These are phyloP conservation scores for Sinapis alba DNA, from an alignment of 441 rosid genomes.

Conservation along the genomic window DNA sequence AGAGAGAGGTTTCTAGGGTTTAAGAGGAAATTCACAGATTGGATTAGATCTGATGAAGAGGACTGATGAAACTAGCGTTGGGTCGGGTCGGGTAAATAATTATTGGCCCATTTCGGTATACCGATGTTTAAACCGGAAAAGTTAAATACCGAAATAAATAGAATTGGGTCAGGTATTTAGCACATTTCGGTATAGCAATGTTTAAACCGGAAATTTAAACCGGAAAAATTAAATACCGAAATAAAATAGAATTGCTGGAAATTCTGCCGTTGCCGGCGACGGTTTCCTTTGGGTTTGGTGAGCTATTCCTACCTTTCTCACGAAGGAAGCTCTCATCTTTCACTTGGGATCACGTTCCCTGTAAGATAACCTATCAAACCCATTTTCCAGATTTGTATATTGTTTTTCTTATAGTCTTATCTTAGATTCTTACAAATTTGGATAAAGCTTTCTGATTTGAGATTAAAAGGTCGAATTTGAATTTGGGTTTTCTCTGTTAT, in stretches of 20 bases:
- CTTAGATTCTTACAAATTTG: slow-evolving; percentile 6
- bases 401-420: background rate
- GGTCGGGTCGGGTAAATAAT: background rate
- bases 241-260: slow-evolving; percentile 5
- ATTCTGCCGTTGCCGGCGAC: slow-evolving; percentile 36
- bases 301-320: slow-evolving; percentile 38
- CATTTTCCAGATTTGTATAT: slow-evolving; percentile 7
- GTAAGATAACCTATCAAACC: slow-evolving; percentile 42
- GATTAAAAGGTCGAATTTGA: slow-evolving; percentile 19
- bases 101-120: background rate
- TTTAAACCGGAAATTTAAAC: background rate
- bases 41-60: slow-evolving; percentile 15
- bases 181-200: too few relatives aligned
- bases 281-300: slow-evolving; percentile 32
- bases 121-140: background rate
- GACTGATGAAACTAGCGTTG: background rate
- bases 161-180: too few relatives aligned
- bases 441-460: slow-evolving; percentile 25
- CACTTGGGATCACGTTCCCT: slow-evolving; percentile 28
- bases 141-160: background rate
- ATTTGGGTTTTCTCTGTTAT: slow-evolving; percentile 6
- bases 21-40: slow-evolving; percentile 6
- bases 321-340: slow-evolving; percentile 33
- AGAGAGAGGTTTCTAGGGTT: slow-evolving; percentile 31
- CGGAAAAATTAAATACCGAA: background rate